Base-by-base conservation (phyloP, 768 basidiomycete species). In the Tulasnella calospora region DNA sequence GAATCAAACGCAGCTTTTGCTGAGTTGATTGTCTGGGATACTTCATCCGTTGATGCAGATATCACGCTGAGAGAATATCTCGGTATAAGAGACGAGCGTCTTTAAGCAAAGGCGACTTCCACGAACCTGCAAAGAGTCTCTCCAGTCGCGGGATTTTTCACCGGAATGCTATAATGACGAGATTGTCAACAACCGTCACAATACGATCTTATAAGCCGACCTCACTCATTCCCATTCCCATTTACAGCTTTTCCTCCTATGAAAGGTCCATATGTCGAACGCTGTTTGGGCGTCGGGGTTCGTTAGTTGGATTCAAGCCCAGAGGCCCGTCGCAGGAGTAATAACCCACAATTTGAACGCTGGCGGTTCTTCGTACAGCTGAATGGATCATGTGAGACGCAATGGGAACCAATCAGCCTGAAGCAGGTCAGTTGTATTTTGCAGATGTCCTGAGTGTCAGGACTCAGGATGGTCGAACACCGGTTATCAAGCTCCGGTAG, bases 81-180 rank as follows among this genome's bases (percentile, higher is more conserved):
- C 36, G 6, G 7, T 40, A 61, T 47, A 9, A 69, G 69, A 12
- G 33, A 27, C 61, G 1, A 12, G 13, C 8, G 38, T n/a, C 8
- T 38, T 38, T 40, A 15, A 44, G 44, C 44, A 17, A 44, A 15
- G 8, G n/a, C 36, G 40, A 70, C 7, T 36, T 27, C 27, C 8
- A 78, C 79, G 33, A 38, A 79, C 79, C 55, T 79, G 23, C 78
- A 74, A 44, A 93, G 82, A 17, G 85, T 82, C 76, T 90, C 85
- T 40, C 91, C 90, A 0, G 88, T 92, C 2, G 93, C 92, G 15
- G 93, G 93, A 83, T 93, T 93, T 67, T 82, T 82, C 10, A 94
- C 88, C 21, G 82, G 81, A 75, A 92, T 87, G 27, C 89, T 91
- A 27, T n/a, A 55, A 71, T 27, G 2, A 23, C 33, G 6, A 30